Evolutionary conservation across 257 asterid genomes (phyloP).

Genomic region (Coffea eugenioides): DNA sequence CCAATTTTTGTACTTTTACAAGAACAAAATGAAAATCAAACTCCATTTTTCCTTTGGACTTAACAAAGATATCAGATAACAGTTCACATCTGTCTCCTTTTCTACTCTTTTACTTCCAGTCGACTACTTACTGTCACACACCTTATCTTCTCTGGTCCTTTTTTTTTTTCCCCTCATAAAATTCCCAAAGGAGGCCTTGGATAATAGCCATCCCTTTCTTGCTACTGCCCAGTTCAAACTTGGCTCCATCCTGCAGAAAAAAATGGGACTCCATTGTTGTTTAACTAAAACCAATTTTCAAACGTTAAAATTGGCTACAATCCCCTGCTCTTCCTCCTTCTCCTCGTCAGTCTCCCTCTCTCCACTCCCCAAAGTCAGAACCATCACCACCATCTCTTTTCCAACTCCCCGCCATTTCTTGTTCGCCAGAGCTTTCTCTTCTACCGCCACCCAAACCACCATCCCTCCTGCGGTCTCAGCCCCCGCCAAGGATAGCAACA

Average conservation of each 20-base stretch:
- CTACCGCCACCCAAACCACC: conserved; percentile 41
- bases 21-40: too few relatives aligned
- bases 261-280: conserved; percentile 50
- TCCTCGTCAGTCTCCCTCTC: conserved; percentile 28
- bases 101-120: too few relatives aligned
- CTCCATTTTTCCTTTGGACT: too few relatives aligned
- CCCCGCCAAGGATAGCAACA: conserved; percentile 32
- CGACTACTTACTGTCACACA: not conserved
- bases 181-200: not conserved
- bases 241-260: not conserved
- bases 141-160: too few relatives aligned
- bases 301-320: conserved; percentile 37
- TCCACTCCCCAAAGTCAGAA: conserved; percentile 28
- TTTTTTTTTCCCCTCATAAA: too few relatives aligned
- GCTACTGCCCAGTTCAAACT: not conserved
- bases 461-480: conserved; percentile 15
- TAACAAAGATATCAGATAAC: too few relatives aligned
- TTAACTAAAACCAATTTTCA: conserved; percentile 25
- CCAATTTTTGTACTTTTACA: too few relatives aligned
- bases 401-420: conserved; percentile 32
- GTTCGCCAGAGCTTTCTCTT: conserved; percentile 47
- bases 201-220: not conserved
- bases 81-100: too few relatives aligned
- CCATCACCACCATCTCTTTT: conserved; percentile 15
- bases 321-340: conserved; percentile 26